Base-by-base conservation (phyloP, 2,329 filamentous ascomycete genomes). In the Aspergillus spinulosporus region DNA sequence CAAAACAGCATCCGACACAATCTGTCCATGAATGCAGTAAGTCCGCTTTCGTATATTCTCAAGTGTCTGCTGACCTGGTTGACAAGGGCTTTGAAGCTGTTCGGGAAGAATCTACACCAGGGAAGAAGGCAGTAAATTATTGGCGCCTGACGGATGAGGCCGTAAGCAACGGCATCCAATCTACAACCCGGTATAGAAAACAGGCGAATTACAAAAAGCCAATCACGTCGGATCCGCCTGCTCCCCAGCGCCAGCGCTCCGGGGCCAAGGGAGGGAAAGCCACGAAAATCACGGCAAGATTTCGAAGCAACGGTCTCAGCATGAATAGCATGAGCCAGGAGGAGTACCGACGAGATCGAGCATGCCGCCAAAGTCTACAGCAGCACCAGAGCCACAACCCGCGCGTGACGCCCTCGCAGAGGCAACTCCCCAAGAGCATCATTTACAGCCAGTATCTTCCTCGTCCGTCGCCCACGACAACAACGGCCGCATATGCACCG, bases 1-100 rank as follows among this genome's bases (percentile, higher is more conserved):
- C 89, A 93, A 75, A 97, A 97, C 73, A 96, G 90, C 70, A 95
- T 97, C 62, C 85, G 93, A 2, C 93, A 97, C 72, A 97, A 97
- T 65, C 78, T 97, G 5, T 96, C 91, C 47, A 97, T 97, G 92
- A 97, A 97, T 66, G 82, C 83, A 59, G 93, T 97, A 84, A 75
- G 85, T 80, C n/a, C 3, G 6, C 4, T 49, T 45, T 52, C 51
- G 40, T 52, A 5, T 52, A 28, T 39, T 44, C 42, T 37, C 26
- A 11, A 21, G 21, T 31, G 14, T 36, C 31, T 52, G 48, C 47
- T 46, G 26, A 32, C 34, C 29, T n/a, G 34, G 34, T 36, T 31
- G 48, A 21, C 59, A 75, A 21, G 72, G 72, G 70, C 14, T 74
- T 75, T 57, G 72, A 73, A 80, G 82, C 83, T 7, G 83, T 86